phyloP scores from a whole-genome alignment of 1,284 basidiomycete species.

The Fomitopsis betulina region DNA sequence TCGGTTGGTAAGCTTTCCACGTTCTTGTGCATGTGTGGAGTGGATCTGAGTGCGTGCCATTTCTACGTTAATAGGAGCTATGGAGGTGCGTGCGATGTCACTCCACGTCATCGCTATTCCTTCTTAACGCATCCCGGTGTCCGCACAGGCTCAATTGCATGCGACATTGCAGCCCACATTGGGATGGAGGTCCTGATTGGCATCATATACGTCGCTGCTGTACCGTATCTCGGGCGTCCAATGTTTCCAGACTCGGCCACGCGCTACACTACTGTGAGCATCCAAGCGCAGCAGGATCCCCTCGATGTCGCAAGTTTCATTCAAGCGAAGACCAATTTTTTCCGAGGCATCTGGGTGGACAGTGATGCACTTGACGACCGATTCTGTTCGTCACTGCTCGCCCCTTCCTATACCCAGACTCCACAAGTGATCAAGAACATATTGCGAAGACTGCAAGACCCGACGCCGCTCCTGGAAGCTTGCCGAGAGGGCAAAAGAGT shows the following conservation, averaged over 20 bases:
- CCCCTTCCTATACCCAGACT: constrained; percentile 11
- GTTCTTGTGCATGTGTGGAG: neutral
- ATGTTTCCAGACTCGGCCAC: constrained; percentile 9
- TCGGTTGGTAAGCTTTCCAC: constrained; percentile 12
- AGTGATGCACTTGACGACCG: constrained; percentile 12
- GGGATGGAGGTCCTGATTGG: neutral
- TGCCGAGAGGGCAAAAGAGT: constrained; percentile 2
- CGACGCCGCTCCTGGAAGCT: constrained; percentile 4
- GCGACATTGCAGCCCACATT: constrained; percentile 7
- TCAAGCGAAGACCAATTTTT: constrained; percentile 13
- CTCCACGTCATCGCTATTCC: neutral
- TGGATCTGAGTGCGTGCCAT: neutral
- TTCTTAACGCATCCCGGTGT: no score
- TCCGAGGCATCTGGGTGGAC: constrained; percentile 15
- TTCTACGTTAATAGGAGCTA: constrained; percentile 8
- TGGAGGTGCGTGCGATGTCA: constrained; percentile 9
- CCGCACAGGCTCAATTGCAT: constrained; percentile 3
- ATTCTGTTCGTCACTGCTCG: constrained; percentile 16
- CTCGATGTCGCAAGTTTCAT: constrained; percentile 12
- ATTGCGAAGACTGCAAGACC: constrained; percentile 9
- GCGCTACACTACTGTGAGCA: constrained; percentile 8
- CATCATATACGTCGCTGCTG: constrained; percentile 10
- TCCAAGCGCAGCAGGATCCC: constrained; percentile 9
- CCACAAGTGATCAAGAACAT: constrained; percentile 10
- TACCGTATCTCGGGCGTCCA: constrained; percentile 15